Evolutionary conservation across 371 early-diverging fungal genomes (phyloP), one percentile per base, ranked within the genome.

Genomic region (Dichotomocladium elegans): DNA sequence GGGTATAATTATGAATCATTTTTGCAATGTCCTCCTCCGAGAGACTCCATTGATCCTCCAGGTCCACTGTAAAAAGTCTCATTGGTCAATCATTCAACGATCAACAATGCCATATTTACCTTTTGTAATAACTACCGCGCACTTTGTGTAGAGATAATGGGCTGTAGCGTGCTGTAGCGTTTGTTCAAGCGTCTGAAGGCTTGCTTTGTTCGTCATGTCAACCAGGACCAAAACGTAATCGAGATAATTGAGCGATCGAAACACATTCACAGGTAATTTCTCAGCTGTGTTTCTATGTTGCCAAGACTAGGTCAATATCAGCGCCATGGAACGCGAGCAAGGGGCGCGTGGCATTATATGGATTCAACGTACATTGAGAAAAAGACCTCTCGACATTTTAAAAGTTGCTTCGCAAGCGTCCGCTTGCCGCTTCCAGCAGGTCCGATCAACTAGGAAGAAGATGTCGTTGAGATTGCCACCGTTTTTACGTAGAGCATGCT

Each of bases 341-440:
- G 4, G 3, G 22, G 7, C 24, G 10, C 22, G 24, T 17, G 2
- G 4, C 4, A 17, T 28, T 7, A 12, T 25, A 26, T 60, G n/a
- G n/a, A n/a, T n/a, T n/a, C n/a, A n/a, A n/a, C n/a, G n/a, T 60
- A 73, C 73, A 69, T 53, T 52, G 58, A 63, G 28, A 58, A 50
- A 40, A 60, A 73, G 3, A 60, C 56, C 22, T 57, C 43, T 30
- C 48, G 46, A 24, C 48, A 42, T 41, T 57, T 53, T 4, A 73
- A 43, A 8, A 73, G 35, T 34, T 64, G 59, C 6, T 31, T 28
- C 9, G 73, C 55, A 26, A 73, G 29, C 6, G 70, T 66, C 21
- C 65, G 57, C 37, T 73, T 73, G 4, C 73, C 73, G 30, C 63
- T 55, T 3, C 29, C 26, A 11, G 63, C 27, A 12, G 65, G 65